Base-by-base conservation (phyloP, 805 yeast species). In the Nakazawaea siamensis region DNA sequence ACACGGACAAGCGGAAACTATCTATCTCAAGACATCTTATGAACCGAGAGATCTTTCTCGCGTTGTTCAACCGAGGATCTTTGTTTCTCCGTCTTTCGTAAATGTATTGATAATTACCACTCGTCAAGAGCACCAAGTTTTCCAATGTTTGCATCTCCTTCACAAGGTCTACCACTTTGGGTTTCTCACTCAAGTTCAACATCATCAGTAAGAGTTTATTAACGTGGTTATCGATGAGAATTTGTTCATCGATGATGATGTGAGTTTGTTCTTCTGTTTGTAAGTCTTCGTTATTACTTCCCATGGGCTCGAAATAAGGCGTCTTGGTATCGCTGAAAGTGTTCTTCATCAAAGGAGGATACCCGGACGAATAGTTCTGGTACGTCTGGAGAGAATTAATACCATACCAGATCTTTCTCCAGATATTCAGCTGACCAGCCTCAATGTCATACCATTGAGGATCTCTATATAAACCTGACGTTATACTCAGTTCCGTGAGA, bases 391-490 rank as follows among this genome's bases (percentile, higher is more conserved):
- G 40, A 1, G 67, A 46, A 10, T 71, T 55, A 31, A 77, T 51
- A 19, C 60, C 57, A 48, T 65, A 68, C 84, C 84, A 78, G 5
- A 74, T 62, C 44, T 73, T 75, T 45, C 84, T 60, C 63, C 73
- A 65, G 3, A 75, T 45, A 41, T 72, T 69, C 19, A 65, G 18
- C 29, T 14, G 6, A 11, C 5, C 18, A 12, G 19, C 12, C 8
- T 27, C 29, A 8, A 27, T 16, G 19, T 52, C 50, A 44, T 73
- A 73, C 27, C 59, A 59, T 29, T 63, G 66, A 0, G 86, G 85
- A 43, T 80, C 86, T 44, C 86, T 62, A 48, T 80, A 77, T 18
- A 80, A 48, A 0, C 86, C 87, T 42, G 78, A 78, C 38, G 73
- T 27, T 11, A 27, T 27, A 12, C 12, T 14, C 19, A 27, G 9